Percentiles rank a stretch among this genome's conserved stretches.
These are phyloP conservation scores for Magnusiomyces ingens DNA, from an alignment of 1,139 yeast species.

Conservation along the genomic window DNA sequence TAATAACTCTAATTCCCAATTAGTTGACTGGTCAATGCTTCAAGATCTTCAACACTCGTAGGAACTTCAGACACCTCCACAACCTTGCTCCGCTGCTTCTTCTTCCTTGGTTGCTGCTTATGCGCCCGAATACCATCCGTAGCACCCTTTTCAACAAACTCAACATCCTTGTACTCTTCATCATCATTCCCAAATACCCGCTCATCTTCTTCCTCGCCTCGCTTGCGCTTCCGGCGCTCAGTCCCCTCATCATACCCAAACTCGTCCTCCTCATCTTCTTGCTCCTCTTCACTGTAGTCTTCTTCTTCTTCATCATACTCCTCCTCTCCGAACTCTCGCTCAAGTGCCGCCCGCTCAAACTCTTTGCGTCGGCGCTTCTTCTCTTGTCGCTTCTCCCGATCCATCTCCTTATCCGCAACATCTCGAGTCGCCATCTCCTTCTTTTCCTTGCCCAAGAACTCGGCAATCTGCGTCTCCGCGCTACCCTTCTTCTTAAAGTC, in stretches of 20 bases:
- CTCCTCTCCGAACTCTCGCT: constrained; percentile 38
- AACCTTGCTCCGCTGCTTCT: constrained; percentile 34
- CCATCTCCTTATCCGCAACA: constrained; percentile 68
- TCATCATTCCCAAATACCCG: constrained; percentile 9
- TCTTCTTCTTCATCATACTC: constrained; percentile 43
- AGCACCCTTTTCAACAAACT: constrained; percentile 18
- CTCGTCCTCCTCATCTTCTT: constrained; percentile 24
- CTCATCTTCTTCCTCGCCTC: constrained; percentile 11
- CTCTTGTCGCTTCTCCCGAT: constrained; percentile 75
- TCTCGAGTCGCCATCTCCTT: constrained; percentile 67
- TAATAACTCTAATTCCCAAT: constrained; percentile 24
- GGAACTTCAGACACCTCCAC: constrained; percentile 75
- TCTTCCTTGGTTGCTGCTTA: constrained; percentile 33
- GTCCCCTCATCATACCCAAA: constrained; percentile 17
- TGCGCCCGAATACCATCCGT: constrained; percentile 43
- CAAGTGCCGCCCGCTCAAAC: constrained; percentile 45
- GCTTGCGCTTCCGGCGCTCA: not conserved
- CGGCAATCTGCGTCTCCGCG: constrained; percentile 58
- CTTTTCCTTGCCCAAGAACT: constrained; percentile 60
- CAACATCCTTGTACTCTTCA: constrained; percentile 19
- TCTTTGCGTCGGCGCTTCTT: constrained; percentile 88
- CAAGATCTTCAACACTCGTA: constrained; percentile 86
- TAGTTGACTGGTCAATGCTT: constrained; percentile 76
- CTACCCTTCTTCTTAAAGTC: constrained; percentile 76
- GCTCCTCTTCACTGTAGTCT: constrained; percentile 35